Conservation (phyloP, 768 basidiomycete genomes). For the Leccinum variicolor region DNA sequence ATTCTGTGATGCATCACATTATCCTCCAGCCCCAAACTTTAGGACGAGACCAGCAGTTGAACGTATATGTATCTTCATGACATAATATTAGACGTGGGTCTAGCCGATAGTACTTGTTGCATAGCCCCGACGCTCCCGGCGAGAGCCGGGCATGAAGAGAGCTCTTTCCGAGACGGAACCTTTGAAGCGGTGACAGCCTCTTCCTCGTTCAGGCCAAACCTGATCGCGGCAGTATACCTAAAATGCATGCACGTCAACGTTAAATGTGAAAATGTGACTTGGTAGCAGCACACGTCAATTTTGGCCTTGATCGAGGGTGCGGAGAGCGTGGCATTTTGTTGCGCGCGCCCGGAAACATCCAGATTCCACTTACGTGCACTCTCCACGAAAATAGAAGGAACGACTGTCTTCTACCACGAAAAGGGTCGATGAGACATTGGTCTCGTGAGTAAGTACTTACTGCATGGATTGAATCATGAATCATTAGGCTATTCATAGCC, state of each 20-base stretch:
- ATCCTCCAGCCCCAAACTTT: not conserved
- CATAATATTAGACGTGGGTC: constrained; percentile 9
- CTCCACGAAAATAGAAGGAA: constrained; percentile 11
- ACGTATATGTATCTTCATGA: constrained; percentile 9
- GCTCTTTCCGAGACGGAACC: not conserved
- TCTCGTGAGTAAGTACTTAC: not conserved
- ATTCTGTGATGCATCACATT: not conserved
- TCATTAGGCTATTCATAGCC: not conserved
- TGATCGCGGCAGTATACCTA: not conserved
- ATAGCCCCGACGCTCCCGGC: constrained; percentile 10
- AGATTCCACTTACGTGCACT: constrained; percentile 11
- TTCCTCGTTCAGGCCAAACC: not conserved
- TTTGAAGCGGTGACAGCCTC: constrained; percentile 6
- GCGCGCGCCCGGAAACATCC: not conserved
- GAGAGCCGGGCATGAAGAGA: not conserved
- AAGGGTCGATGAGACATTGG: constrained; percentile 10
- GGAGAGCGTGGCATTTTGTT: not conserved
- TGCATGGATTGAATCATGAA: not conserved
- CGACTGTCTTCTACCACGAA: not conserved
- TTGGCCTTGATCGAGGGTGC: not conserved
- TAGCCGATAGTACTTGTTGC: constrained; percentile 8
- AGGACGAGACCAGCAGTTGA: not conserved
- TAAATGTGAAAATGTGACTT: not conserved
- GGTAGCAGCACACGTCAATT: not conserved
- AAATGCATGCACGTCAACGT: not conserved